These are phyloP conservation scores for Fusarium brachygibbosum DNA, from an alignment of 2,329 filamentous ascomycete genomes.

Conservation along the genomic window DNA sequence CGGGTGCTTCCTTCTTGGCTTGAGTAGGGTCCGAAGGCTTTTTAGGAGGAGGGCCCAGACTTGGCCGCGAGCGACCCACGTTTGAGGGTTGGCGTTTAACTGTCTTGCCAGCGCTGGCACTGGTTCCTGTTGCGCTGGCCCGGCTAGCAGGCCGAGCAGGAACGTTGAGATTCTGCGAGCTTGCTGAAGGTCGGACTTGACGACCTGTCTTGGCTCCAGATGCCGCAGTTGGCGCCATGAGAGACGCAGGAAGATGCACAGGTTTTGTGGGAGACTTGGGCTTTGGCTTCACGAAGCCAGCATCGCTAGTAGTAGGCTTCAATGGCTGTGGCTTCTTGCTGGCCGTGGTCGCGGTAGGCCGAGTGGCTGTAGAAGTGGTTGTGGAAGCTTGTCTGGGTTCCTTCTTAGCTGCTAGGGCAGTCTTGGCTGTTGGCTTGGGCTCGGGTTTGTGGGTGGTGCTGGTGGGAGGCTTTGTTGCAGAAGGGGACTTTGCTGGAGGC, in stretches of 20 bases:
- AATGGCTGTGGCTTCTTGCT: conserved; percentile 61
- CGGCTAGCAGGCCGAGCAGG: conserved; percentile 62
- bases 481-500: conserved; percentile 40
- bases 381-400: conserved; percentile 50
- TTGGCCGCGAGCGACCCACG: conserved; percentile 62
- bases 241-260: conserved; percentile 73
- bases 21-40: conserved; percentile 54
- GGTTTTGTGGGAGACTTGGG: conserved; percentile 78
- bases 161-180: conserved; percentile 52
- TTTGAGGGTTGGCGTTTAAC: conserved; percentile 63
- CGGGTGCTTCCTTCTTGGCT: conserved; percentile 65
- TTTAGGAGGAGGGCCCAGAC: conserved; percentile 71
- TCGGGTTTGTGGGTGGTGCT: conserved; percentile 45
- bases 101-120: conserved; percentile 46
- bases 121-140: conserved; percentile 54
- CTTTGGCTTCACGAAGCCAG: conserved; percentile 69
- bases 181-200: conserved; percentile 51
- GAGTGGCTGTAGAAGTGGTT: conserved; percentile 45
- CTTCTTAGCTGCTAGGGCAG: conserved; percentile 51
- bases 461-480: conserved; percentile 43
- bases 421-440: conserved; percentile 51
- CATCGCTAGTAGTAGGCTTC: conserved; percentile 57
- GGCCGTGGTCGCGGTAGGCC: conserved; percentile 51
- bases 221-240: conserved; percentile 78
- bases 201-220: conserved; percentile 70